Evolutionary conservation across 805 yeast species (phyloP), one percentile per base, ranked within the genome.

Genomic region (Clavispora santaluciae): DNA sequence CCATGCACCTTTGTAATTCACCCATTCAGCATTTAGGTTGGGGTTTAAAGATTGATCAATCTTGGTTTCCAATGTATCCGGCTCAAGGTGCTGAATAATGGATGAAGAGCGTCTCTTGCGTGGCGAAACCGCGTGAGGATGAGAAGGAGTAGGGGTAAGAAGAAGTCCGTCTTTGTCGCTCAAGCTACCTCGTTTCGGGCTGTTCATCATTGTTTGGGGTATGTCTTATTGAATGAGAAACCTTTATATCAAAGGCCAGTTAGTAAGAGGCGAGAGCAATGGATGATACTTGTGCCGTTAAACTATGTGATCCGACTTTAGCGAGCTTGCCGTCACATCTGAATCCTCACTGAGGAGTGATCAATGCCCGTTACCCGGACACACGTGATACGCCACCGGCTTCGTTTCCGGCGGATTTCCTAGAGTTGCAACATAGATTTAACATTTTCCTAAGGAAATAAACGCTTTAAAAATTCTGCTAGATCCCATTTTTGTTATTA

Each of bases 1-100:
- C 99, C 99, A 93, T 1, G 98, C 98, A 36, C 95, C 99, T 55
- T 91, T 89, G 55, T 80, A 84, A 60, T 90, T 86, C 23, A 93
- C 96, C 99, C 99, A 91, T 52, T 82, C 82, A 21, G 97, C 97
- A 60, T 93, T 93, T 65, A 89, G 73, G 57, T 93, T 93, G 22
- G 95, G 90, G 51, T 85, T 79, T 38, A 89, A 71, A 40, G 84
- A 83, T 65, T 91, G 98, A 60, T 91, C 99, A 55, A 83, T 87
- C 61, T 83, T 86, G 30, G 90, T 95, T 52, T 91, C 97, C 53
- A 86, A 76, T 13, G 89, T 82, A 59, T 93, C 99, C 13, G 95
- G 95, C 58, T 86, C 93, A 39, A 91, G 85, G 57, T 91, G 96
- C 35, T 95, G 91, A 48, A 91, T 69, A 46, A 93, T 75, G 16